phyloP scores from a whole-genome alignment of 2,329 filamentous ascomycete genomes.

The Clarireedia hainanense region DNA sequence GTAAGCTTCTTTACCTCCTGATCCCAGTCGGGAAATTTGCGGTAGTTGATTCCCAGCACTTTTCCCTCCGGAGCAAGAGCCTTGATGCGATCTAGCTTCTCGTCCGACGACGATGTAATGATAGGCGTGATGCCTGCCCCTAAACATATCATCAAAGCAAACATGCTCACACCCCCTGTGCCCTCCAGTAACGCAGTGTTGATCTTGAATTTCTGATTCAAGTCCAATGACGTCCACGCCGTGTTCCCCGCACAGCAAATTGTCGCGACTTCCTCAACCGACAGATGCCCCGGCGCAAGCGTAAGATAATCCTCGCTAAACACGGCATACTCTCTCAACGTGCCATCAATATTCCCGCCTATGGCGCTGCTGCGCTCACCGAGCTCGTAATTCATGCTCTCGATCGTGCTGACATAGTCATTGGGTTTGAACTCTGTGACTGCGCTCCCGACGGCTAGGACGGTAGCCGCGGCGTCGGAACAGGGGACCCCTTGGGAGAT shows the following conservation, averaged over 20 bases:
- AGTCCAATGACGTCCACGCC: background rate
- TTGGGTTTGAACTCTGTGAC: background rate
- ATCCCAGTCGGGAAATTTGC: background rate
- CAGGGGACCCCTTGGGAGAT: background rate
- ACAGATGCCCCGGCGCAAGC: background rate
- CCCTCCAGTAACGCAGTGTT: too few species aligned
- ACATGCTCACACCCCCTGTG: background rate
- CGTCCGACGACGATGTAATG: background rate
- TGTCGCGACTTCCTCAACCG: background rate
- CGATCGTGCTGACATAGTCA: background rate
- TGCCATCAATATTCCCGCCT: background rate
- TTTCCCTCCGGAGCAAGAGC: background rate
- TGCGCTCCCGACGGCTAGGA: background rate
- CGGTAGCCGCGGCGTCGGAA: background rate
- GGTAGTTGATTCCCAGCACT: background rate
- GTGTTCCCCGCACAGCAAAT: background rate
- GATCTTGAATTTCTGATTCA: too few species aligned
- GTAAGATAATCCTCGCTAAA: background rate
- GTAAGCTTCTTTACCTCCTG: background rate
- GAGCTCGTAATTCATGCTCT: background rate
- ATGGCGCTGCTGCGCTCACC: background rate
- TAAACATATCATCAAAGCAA: background rate
- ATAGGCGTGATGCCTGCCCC: background rate
- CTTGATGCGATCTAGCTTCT: background rate
- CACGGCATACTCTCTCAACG: background rate